Base-by-base conservation (phyloP, 139 green algal species). In the Volvox africanus region DNA sequence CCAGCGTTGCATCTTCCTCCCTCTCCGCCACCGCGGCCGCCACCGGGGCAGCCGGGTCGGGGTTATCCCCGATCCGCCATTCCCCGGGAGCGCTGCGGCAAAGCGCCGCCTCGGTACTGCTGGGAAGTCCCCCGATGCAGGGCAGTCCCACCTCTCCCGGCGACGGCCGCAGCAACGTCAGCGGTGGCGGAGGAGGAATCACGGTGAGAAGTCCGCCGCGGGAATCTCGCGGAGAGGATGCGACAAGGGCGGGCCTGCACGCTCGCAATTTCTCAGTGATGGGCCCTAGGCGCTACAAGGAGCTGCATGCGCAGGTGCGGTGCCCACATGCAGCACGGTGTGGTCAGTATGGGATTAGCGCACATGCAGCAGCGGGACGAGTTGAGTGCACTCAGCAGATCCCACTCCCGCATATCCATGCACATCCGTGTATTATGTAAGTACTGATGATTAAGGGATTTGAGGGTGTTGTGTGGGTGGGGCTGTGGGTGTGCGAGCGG, bases 231-330 rank as follows among this genome's bases (percentile, higher is more conserved):
- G 81, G 61, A 32, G 11, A 18, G 61, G 79, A 61, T 50, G 26
- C 19, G 16, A 44, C 17, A 1, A 36, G 78, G 75, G 28, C 18
- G 18, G 73, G 12, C 37, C 61, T 18, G 44, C 17, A 24, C 26
- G 30, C 20, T 21, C 89, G 85, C 20, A 71, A 13, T 73, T 55
- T 0, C 16, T 9, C 20, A 2, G 30, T 85, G 21, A 92, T 92
- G 32, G 86, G 89, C 16, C 55, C 80, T 61, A 85, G 81, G 89
- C 61, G 89, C n/a, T 90, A 92, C 71, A 80, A 86, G 67, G 84
- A 93, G 37, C 88, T 95, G 78, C 55, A 92, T 33, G 79, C 71
- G 24, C 91, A 93, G 91, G 91, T 93, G 21, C 65, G 65, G 21
- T 73, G 44, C 44, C 44, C 44, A 9, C 44, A 9, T 55, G 44